Evolutionary conservation across 176 grass and related monocot species (phyloP), one percentile per base, ranked within the genome.

Genomic region (Puya raimondii): DNA sequence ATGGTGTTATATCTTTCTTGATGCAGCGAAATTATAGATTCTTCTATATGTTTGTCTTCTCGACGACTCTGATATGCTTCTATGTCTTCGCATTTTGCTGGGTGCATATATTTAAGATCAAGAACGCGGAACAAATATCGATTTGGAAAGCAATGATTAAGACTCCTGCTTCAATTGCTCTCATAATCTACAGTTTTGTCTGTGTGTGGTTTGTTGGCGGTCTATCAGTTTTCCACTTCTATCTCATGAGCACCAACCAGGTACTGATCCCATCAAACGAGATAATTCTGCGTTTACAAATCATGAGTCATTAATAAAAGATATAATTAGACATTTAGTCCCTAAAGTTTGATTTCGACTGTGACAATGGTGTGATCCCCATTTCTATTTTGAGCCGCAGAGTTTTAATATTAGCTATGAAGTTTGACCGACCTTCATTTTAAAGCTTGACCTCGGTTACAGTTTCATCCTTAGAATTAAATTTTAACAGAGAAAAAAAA

Each of bases 41-140:
- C 74, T 96, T 96, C 70, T 96, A 96, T 80, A 96, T 96, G 91
- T 96, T 96, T 51, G 91, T 96, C 48, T 96, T 96, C 80, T 96
- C 91, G 3, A 81, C 88, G 21, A 91, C 91, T 72, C 65, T 96
- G 26, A 85, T 96, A 9, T 96, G 91, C 77, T 63, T 96, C 69
- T 96, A 85, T 63, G 82, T 96, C 53, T 96, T 96, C 69, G 88
- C 85, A 66, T 91, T 96, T 50, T 96, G 91, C 58, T 96, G 88
- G 88, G 82, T 96, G 51, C 91, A 91, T 67, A 88, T 91, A 73
- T 58, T 96, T 58, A 96, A 88, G 80, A 91, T 96, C 71, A 96
- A 81, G 86, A 81, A 88, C 6, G 85, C 85, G 64, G 91, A 96
- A 12, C 59, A 84, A 9, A 79, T 58, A 3, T 76, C 88, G 1